phyloP scores from a whole-genome alignment of 768 basidiomycete species.

The Scleroderma bovista region DNA sequence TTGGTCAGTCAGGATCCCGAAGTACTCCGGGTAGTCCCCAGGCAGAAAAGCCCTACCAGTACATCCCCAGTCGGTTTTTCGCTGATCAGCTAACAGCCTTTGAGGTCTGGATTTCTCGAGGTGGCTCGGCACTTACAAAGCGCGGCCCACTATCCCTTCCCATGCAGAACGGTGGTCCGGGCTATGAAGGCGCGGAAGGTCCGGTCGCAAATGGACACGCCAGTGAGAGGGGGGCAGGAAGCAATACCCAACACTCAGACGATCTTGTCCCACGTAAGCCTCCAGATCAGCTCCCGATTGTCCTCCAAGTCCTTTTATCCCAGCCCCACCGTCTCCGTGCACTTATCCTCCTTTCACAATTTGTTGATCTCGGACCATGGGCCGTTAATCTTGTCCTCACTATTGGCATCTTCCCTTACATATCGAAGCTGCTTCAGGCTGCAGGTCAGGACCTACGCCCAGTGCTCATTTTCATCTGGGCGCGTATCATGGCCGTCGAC shows the following conservation, averaged over 20 bases:
- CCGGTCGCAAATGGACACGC: constrained; percentile 4
- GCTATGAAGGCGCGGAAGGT: constrained; percentile 19
- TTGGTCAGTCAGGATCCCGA: constrained; percentile 14
- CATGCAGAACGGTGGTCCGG: constrained; percentile 33
- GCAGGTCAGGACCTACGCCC: constrained; percentile 94
- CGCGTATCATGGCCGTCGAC: constrained; percentile 95
- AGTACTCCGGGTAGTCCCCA: constrained; percentile 21
- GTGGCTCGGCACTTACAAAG: constrained; percentile 78
- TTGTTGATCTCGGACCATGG: constrained; percentile 98
- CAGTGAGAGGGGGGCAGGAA: constrained; percentile 11
- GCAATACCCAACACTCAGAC: constrained; percentile 12
- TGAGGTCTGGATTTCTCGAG: constrained; percentile 96
- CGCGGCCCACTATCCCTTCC: constrained; percentile 73
- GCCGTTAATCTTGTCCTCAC: constrained; percentile 93
- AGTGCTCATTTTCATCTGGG: constrained; percentile 98
- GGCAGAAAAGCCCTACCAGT: constrained; percentile 54
- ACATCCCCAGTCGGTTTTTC: constrained; percentile 88
- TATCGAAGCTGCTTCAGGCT: constrained; percentile 92
- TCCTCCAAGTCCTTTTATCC: constrained; percentile 93
- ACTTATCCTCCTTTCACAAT: constrained; percentile 92
- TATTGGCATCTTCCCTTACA: constrained; percentile 98
- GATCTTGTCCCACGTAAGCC: constrained; percentile 80
- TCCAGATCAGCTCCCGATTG: constrained; percentile 95
- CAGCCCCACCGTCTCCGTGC: constrained; percentile 95
- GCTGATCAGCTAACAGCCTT: constrained; percentile 95